phyloP scores from a whole-genome alignment of 164 flowering plant genomes.

The Akebia trifoliata region DNA sequence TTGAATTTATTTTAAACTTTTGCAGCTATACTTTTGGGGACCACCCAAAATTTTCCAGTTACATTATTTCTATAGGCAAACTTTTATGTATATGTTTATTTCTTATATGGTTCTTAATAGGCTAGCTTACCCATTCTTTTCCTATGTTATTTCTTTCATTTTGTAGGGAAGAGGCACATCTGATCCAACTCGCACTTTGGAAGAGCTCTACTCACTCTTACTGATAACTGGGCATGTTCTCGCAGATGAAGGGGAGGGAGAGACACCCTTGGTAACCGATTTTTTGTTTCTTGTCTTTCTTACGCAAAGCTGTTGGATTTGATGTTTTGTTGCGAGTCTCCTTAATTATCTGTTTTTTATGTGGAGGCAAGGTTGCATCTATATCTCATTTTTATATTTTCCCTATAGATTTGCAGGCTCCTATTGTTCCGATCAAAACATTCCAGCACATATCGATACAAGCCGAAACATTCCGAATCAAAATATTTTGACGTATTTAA shows the following conservation, averaged over 20 bases:
- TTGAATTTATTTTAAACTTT: too few relatives aligned
- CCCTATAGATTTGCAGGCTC: too few relatives aligned
- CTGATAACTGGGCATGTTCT: slow-evolving; percentile 89
- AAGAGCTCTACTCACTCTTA: slow-evolving; percentile 82
- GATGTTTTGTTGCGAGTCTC: background rate
- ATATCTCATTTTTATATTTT: too few relatives aligned
- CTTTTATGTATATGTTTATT: too few relatives aligned
- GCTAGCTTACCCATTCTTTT: background rate
- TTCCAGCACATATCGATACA: too few relatives aligned
- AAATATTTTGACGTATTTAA: too few relatives aligned
- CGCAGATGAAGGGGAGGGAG: slow-evolving; percentile 94
- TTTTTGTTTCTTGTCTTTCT: background rate
- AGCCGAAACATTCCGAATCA: too few relatives aligned
- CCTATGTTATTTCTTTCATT: background rate
- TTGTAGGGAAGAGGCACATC: slow-evolving; percentile 62
- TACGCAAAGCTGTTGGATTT: background rate
- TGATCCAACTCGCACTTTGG: slow-evolving; percentile 71
- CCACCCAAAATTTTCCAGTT: too few relatives aligned
- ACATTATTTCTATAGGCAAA: too few relatives aligned
- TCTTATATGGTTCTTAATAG: background rate
- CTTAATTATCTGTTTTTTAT: background rate
- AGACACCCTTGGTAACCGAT: slow-evolving; percentile 70
- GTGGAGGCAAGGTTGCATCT: background rate
- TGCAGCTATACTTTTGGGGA: too few relatives aligned
- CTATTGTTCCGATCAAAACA: too few relatives aligned